Percentiles rank a stretch among this genome's conserved stretches.
Evolutionary conservation across 2,329 filamentous ascomycete species (phyloP).

Genomic region (Boeremia lycopersici): DNA sequence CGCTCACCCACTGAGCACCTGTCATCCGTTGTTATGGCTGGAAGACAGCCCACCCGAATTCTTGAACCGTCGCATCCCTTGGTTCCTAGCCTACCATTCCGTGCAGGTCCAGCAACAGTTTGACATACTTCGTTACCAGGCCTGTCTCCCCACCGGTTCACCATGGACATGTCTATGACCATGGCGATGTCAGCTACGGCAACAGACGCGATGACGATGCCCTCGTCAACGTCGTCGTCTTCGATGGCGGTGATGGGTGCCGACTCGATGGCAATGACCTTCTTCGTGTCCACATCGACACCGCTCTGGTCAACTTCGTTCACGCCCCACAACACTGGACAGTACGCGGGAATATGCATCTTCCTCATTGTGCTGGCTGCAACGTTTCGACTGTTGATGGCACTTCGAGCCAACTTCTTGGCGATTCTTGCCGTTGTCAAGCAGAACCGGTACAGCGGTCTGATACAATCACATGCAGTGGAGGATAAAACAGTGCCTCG

Average conservation of each 20-base stretch:
- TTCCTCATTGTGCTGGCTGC: slow-evolving; percentile 79
- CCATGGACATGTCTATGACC: slow-evolving; percentile 18
- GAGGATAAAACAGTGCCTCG: slow-evolving; percentile 54
- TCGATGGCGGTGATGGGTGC: slow-evolving; percentile 15
- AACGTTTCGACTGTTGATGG: slow-evolving; percentile 71
- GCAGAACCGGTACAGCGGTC: slow-evolving; percentile 73
- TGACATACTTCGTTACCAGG: background rate
- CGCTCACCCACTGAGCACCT: background rate
- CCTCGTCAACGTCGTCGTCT: slow-evolving; percentile 7
- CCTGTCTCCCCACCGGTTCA: background rate
- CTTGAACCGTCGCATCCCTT: background rate
- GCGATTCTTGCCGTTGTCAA: slow-evolving; percentile 52
- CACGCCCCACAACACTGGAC: slow-evolving; percentile 70
- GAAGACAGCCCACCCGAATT: background rate
- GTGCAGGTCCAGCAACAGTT: background rate
- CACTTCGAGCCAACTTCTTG: slow-evolving; percentile 62
- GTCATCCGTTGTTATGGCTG: background rate
- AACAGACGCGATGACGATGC: slow-evolving; percentile 11
- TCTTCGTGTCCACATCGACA: slow-evolving; percentile 66
- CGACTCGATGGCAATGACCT: slow-evolving; percentile 61
- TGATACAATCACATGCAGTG: slow-evolving; percentile 63
- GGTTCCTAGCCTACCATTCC: background rate
- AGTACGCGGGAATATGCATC: slow-evolving; percentile 86
- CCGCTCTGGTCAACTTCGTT: slow-evolving; percentile 71
- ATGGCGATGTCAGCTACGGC: background rate